These are phyloP conservation scores for Solanum okadae DNA, from an alignment of 257 asterid genomes.

Conservation along the genomic window DNA sequence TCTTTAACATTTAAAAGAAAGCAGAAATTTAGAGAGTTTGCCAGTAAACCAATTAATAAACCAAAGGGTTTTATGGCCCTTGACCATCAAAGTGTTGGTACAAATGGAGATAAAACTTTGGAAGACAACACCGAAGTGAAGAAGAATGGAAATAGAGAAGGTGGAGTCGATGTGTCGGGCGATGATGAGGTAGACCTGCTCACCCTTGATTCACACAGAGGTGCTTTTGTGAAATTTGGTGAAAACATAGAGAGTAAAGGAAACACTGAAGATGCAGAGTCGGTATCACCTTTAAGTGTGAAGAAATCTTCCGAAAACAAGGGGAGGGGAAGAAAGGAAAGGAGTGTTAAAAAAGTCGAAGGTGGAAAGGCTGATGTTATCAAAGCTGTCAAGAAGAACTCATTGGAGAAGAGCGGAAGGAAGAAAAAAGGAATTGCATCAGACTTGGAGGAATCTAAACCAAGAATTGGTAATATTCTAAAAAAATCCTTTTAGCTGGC, in stretches of 20 bases:
- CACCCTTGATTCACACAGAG: conserved; percentile 6
- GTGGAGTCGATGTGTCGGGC: conserved; percentile 8
- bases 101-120: conserved; percentile 1
- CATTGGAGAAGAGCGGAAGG: neutral
- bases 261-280: conserved; percentile 1
- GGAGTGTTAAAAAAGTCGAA: conserved; percentile 1
- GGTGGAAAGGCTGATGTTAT: conserved; percentile 7
- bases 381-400: conserved; percentile 5
- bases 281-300: conserved; percentile 2
- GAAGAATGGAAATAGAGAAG: conserved; percentile 14
- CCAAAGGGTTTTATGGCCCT: conserved; percentile 54
- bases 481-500: neutral
- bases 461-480: conserved; percentile 32
- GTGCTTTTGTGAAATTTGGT: conserved; percentile 4
- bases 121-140: conserved; percentile 8
- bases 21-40: conserved; percentile 42
- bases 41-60: conserved; percentile 29
- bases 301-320: neutral
- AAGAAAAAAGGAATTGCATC: neutral
- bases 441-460: conserved; percentile 19
- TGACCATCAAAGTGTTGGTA: conserved; percentile 5
- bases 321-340: neutral
- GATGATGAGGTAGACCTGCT: conserved; percentile 16
- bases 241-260: conserved; percentile 16
- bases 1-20: conserved; percentile 53